Percentiles rank a stretch among this genome's conserved stretches.
Evolutionary conservation across 495 filamentous ascomycete species (phyloP).

Genomic region (Thozetella sp.): DNA sequence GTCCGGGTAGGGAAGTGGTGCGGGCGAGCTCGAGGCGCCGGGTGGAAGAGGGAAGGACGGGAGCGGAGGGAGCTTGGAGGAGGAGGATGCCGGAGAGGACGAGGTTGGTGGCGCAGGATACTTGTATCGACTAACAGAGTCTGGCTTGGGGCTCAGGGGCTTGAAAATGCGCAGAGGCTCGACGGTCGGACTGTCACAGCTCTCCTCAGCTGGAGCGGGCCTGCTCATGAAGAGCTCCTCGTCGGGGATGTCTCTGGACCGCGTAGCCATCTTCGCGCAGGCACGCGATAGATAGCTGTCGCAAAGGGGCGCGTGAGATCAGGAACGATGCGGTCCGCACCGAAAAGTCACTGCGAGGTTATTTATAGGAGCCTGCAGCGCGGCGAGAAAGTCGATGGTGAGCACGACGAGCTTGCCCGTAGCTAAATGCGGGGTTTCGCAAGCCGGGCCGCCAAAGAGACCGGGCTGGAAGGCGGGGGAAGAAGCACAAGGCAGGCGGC

Average conservation of each 20-base stretch:
- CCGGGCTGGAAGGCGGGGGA: not conserved
- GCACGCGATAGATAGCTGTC: conserved; percentile 11
- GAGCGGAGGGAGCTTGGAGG: conserved; percentile 36
- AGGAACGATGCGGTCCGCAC: conserved; percentile 22
- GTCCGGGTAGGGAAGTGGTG: conserved; percentile 77
- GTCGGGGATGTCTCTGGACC: conserved; percentile 56
- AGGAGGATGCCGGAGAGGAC: conserved; percentile 30
- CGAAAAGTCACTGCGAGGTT: conserved; percentile 7
- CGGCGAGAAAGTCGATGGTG: not conserved
- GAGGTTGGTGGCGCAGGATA: conserved; percentile 50
- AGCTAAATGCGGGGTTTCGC: not conserved
- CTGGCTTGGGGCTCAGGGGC: conserved; percentile 53
- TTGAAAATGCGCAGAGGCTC: conserved; percentile 89
- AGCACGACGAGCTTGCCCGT: not conserved
- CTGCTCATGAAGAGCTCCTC: conserved; percentile 79
- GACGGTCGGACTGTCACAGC: conserved; percentile 70
- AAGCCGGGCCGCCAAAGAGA: not conserved
- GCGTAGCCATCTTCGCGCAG: conserved; percentile 40
- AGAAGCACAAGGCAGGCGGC: not conserved
- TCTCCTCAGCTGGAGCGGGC: conserved; percentile 41
- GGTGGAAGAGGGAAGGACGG: conserved; percentile 61
- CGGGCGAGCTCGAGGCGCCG: conserved; percentile 63
- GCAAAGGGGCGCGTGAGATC: conserved; percentile 11
- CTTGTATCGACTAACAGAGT: conserved; percentile 45
- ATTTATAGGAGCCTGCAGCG: conserved; percentile 23